Evolutionary conservation across 164 flowering plant species (phyloP), one percentile per base, ranked within the genome.

Genomic region (Echeveria elegans): DNA sequence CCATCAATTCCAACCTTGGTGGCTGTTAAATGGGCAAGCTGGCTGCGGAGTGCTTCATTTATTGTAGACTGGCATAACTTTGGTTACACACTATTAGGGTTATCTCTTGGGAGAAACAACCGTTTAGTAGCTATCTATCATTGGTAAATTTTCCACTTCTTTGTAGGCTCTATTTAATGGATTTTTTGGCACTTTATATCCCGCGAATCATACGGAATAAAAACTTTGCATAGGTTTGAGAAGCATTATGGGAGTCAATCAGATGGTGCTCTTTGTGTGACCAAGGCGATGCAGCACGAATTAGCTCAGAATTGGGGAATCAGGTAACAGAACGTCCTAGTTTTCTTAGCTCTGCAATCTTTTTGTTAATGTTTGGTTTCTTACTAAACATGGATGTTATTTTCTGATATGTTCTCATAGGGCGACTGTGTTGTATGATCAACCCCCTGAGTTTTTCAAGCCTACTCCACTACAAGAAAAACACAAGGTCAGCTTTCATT

Each of bases 271-370:
- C 75, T 94, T 36, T 94, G 97, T 74, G 96, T 94, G 47, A 90
- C 98, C 37, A 82, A 72, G 74, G 99, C 97, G 73, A 94, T 91
- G 99, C 97, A 91, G 66, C 96, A 88, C 78, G 99, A 94, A 74
- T 75, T 94, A 80, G 88, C 86, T 69, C 90, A 88, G 70, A 91
- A 89, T 67, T 94, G 99, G 99, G 95, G 86, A 74, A 88, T 91
- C 69, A 82, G 76, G 98, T 93, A 78, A 82, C 86, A 56, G 32
- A 41, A 28, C 69, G 59, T 48, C 26, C 19, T 12, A 34, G 5
- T 3, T 7, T n/a, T 36, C 3, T 24, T 2, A 9, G 14, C 29
- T 32, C 43, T 63, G 65, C 59, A 53, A 19, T 48, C n/a, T 52
- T 56, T 28, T 56, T 14, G 14, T 28, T 56, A 26, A 26, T 56